These are phyloP conservation scores for Alternaria sp. DNA, from an alignment of 2,329 filamentous ascomycete genomes.

Conservation along the genomic window DNA sequence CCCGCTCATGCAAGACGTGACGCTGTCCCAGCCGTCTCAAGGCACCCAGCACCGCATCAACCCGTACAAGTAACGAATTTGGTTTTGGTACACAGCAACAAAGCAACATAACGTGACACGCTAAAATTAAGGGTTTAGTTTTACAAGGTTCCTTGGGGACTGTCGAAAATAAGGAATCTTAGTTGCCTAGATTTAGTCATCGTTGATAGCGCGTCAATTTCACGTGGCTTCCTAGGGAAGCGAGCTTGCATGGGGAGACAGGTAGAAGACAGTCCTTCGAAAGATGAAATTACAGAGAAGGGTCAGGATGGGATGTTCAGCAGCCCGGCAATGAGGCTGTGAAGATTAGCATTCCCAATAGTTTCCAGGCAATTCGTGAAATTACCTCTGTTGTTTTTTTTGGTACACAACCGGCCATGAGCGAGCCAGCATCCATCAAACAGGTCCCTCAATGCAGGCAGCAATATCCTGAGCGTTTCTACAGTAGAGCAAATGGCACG, in stretches of 20 bases:
- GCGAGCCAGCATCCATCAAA: background rate
- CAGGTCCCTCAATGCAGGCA: background rate
- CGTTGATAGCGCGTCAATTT: constrained; percentile 6
- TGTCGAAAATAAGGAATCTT: background rate
- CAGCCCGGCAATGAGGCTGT: too few species aligned
- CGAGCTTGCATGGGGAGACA: too few species aligned
- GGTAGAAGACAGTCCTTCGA: too few species aligned
- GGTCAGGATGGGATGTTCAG: too few species aligned
- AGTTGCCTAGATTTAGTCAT: background rate
- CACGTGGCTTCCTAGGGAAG: background rate
- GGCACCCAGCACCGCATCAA: background rate
- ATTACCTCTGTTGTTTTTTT: too few species aligned
- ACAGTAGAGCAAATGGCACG: background rate
- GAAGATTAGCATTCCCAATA: too few species aligned
- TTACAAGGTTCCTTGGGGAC: background rate
- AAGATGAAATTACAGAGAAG: too few species aligned
- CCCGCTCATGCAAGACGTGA: background rate
- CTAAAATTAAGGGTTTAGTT: background rate
- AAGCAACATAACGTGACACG: background rate
- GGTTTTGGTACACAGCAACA: background rate
- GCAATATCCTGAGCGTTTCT: background rate
- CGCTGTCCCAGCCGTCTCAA: background rate
- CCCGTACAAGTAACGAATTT: background rate
- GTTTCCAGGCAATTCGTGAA: too few species aligned
- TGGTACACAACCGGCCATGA: background rate